A percentile compares a stretch with the other conserved stretches of the same genome.
Conservation (phyloP, 2,329 filamentous ascomycete genomes). For the Pseudogymnoascus sp. region DNA sequence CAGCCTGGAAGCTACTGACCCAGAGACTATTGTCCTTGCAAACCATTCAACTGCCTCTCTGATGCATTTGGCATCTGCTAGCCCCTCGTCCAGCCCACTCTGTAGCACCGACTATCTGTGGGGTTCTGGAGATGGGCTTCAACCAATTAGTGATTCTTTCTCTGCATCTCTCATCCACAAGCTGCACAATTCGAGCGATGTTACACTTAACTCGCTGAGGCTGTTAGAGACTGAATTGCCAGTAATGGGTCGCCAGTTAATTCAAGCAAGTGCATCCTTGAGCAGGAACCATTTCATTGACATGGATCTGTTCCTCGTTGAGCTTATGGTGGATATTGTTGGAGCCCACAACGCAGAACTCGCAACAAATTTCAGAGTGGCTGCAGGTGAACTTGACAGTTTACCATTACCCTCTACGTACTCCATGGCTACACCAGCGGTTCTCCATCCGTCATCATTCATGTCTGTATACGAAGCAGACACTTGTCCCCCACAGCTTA, state of each 20-base stretch:
- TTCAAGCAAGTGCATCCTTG: constrained; percentile 16
- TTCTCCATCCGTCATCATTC: not conserved
- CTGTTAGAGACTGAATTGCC: constrained; percentile 59
- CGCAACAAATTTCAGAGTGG: not conserved
- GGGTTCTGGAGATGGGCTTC: constrained; percentile 25
- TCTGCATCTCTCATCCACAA: constrained; percentile 47
- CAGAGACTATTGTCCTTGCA: constrained; percentile 23
- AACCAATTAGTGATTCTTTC: constrained; percentile 40
- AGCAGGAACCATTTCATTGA: constrained; percentile 41
- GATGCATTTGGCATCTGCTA: constrained; percentile 22
- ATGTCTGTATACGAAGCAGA: not conserved
- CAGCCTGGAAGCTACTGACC: not conserved
- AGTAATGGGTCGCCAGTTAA: constrained; percentile 43
- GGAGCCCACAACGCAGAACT: constrained; percentile 17
- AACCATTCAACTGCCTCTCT: constrained; percentile 22
- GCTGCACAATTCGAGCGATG: constrained; percentile 41
- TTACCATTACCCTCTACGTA: not conserved
- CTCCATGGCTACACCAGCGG: not conserved
- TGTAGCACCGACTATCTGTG: constrained; percentile 25
- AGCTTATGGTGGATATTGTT: constrained; percentile 19
- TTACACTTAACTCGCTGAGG: constrained; percentile 51
- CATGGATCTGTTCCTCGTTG: constrained; percentile 28
- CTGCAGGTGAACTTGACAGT: not conserved
- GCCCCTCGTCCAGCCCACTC: constrained; percentile 17
- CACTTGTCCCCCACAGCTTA: constrained; percentile 12